phyloP scores from a whole-genome alignment of 345 rosid species.

The Euphorbia tirucalli region DNA sequence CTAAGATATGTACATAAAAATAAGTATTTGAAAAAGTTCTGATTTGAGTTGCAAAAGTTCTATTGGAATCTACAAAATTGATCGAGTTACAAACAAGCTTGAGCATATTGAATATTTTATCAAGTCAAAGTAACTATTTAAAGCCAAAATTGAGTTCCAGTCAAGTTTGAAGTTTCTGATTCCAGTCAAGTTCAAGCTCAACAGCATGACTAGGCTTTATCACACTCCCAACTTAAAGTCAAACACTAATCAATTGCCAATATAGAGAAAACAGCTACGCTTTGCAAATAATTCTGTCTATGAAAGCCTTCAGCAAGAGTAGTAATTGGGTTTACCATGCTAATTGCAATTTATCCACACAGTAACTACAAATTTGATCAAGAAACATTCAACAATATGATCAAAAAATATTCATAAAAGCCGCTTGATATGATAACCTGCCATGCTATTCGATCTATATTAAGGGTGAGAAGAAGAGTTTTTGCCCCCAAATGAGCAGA shows the following conservation, averaged over 20 bases:
- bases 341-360: neutral
- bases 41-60: neutral
- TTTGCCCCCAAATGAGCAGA: slow-evolving; percentile 88
- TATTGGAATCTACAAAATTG: neutral
- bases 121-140: neutral
- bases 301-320: neutral
- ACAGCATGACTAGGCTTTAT: neutral
- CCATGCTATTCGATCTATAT: slow-evolving; percentile 92
- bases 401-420: neutral
- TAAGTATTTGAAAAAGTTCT: neutral
- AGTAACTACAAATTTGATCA: neutral
- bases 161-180: neutral
- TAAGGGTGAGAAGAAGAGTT: slow-evolving; percentile 87
- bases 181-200: neutral
- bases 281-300: neutral
- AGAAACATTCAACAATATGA: neutral
- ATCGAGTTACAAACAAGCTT: neutral
- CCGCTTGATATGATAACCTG: slow-evolving; percentile 46
- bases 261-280: neutral
- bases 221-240: neutral
- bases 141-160: neutral
- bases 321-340: neutral
- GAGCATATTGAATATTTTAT: neutral
- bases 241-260: neutral
- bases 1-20: neutral